phyloP scores from a whole-genome alignment of 2,329 filamentous ascomycete genomes.

The Rutstroemia sp. region DNA sequence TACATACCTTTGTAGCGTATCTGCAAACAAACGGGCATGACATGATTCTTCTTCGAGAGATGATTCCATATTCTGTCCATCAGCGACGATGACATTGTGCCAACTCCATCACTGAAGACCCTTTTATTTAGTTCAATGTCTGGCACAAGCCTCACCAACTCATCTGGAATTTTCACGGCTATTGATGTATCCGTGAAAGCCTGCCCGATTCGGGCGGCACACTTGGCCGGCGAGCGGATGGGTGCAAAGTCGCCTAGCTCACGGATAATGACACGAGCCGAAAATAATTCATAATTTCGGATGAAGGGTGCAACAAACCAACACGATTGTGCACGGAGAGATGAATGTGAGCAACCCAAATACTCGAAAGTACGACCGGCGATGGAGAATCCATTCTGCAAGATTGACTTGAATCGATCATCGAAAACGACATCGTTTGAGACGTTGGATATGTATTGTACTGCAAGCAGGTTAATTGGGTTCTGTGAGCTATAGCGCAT shows the following conservation, averaged over 20 bases:
- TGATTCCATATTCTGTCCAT: constrained; percentile 51
- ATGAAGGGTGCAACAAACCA: constrained; percentile 55
- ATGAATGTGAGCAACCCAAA: constrained; percentile 74
- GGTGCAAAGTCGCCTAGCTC: constrained; percentile 41
- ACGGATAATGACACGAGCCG: constrained; percentile 35
- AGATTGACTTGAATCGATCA: constrained; percentile 50
- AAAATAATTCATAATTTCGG: constrained; percentile 22
- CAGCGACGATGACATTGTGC: constrained; percentile 58
- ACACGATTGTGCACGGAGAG: constrained; percentile 60
- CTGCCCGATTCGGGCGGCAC: constrained; percentile 52
- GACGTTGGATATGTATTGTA: constrained; percentile 49
- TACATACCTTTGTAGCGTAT: constrained; percentile 57
- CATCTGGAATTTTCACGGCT: constrained; percentile 42
- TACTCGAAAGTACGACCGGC: constrained; percentile 58
- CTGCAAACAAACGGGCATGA: constrained; percentile 60
- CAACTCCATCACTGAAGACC: constrained; percentile 74
- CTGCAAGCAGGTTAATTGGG: too few relatives aligned
- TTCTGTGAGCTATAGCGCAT: too few relatives aligned
- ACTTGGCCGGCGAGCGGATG: constrained; percentile 48
- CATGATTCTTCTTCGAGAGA: constrained; percentile 38
- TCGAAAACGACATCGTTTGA: constrained; percentile 46
- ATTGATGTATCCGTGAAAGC: constrained; percentile 70
- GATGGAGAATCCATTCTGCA: constrained; percentile 53
- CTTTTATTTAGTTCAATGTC: constrained; percentile 49
- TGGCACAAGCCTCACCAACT: constrained; percentile 31